Percentiles rank a stretch among this genome's conserved stretches.
phyloP scores from a whole-genome alignment of 305 asterid genomes.

The Nicotiana rustica region DNA sequence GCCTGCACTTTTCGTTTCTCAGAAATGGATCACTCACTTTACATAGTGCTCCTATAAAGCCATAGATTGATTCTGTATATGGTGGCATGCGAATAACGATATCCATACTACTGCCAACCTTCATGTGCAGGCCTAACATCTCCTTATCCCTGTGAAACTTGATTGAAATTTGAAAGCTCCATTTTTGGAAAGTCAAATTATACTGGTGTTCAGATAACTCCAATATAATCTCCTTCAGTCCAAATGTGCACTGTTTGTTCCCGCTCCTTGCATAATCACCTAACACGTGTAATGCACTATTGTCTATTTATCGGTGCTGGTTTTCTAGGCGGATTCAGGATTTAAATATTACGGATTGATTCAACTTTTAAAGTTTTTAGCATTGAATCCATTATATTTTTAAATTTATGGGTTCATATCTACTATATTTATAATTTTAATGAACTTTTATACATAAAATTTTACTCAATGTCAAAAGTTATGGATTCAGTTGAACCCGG shows the following conservation, averaged over 20 bases:
- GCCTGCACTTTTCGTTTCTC: constrained; percentile 21
- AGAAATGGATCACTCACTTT: constrained; percentile 21
- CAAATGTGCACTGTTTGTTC: not conserved
- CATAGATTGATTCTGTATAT: not conserved
- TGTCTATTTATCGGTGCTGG: not conserved
- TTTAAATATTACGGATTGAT: no score
- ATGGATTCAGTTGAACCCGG: no score
- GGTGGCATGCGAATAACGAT: not conserved
- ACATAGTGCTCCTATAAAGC: not conserved
- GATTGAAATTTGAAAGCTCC: not conserved
- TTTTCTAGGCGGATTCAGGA: not conserved
- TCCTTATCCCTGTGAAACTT: not conserved
- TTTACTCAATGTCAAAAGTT: no score
- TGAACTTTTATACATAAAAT: no score
- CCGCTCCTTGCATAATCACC: not conserved
- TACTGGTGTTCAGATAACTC: not conserved
- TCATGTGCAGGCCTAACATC: constrained; percentile 1
- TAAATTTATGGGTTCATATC: no score
- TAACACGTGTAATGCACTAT: not conserved
- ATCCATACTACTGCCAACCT: constrained; percentile 23
- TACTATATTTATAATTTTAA: no score
- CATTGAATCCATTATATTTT: no score
- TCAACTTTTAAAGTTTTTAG: no score
- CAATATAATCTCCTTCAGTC: not conserved
- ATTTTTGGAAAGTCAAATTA: not conserved